Evolutionary conservation across 2,329 filamentous ascomycete species (phyloP).

Genomic region (Talaromyces sp.): DNA sequence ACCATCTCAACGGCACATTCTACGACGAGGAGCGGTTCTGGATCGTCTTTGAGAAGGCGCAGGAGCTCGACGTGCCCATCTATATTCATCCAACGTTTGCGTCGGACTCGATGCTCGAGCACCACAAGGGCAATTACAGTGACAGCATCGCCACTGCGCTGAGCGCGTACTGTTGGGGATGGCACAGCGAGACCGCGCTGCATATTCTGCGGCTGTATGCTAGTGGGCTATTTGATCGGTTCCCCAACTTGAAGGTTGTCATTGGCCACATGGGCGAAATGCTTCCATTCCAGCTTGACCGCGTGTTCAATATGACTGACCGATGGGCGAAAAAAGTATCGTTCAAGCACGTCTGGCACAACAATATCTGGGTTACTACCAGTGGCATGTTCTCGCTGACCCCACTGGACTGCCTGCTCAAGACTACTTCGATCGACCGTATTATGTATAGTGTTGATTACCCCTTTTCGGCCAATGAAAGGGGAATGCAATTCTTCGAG

Average conservation of each 20-base stretch:
- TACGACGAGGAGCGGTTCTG: constrained; percentile 43
- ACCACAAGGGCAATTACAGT: constrained; percentile 34
- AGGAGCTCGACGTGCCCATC: constrained; percentile 45
- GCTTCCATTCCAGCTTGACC: constrained; percentile 51
- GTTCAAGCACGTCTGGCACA: constrained; percentile 48
- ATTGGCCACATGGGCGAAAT: constrained; percentile 50
- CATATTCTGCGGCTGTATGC: constrained; percentile 43
- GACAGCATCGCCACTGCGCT: constrained; percentile 13
- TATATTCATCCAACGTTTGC: constrained; percentile 48
- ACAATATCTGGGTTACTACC: constrained; percentile 55
- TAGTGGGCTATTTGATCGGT: constrained; percentile 51
- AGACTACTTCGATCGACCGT: constrained; percentile 34
- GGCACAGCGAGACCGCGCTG: constrained; percentile 31
- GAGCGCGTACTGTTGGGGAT: constrained; percentile 25
- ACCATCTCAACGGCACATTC: constrained; percentile 33
- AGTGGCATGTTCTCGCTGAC: constrained; percentile 48
- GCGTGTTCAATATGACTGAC: constrained; percentile 26
- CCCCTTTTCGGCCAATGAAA: constrained; percentile 48
- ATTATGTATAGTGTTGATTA: constrained; percentile 56
- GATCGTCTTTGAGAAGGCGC: constrained; percentile 36
- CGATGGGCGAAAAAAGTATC: constrained; percentile 11
- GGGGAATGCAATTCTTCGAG: constrained; percentile 44
- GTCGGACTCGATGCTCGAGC: constrained; percentile 31
- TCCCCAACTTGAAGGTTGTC: constrained; percentile 50
- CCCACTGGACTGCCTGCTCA: constrained; percentile 39